Conservation (phyloP, 1,284 basidiomycete genomes). For the Porodaedalea pini region DNA sequence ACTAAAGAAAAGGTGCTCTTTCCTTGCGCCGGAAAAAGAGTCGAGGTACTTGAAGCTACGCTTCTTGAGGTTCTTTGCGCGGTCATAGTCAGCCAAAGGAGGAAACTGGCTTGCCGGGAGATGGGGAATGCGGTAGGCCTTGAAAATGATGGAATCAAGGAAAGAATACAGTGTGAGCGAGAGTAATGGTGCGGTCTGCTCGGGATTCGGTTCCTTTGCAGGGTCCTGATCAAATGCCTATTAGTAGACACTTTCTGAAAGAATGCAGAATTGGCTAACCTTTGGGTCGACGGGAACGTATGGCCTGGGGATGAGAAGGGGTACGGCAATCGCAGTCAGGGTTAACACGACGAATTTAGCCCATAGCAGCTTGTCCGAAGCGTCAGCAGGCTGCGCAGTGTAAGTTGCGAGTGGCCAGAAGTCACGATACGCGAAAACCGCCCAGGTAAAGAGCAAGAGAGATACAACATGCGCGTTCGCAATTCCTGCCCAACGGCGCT, state of each 20-base stretch:
- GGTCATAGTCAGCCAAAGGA: slow-evolving; percentile 58
- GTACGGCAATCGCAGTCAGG: slow-evolving; percentile 34
- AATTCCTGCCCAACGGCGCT: slow-evolving; percentile 30
- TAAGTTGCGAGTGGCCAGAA: slow-evolving; percentile 59
- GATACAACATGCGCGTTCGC: slow-evolving; percentile 33
- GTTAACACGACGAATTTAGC: slow-evolving; percentile 34
- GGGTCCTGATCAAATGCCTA: slow-evolving; percentile 38
- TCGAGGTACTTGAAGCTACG: slow-evolving; percentile 45
- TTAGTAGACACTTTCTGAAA: slow-evolving; percentile 27
- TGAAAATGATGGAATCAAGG: slow-evolving; percentile 49
- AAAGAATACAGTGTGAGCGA: slow-evolving; percentile 57
- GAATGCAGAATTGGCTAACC: slow-evolving; percentile 34
- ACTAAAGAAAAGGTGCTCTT: slow-evolving; percentile 33
- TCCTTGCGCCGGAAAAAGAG: slow-evolving; percentile 32
- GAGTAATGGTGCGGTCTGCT: slow-evolving; percentile 61
- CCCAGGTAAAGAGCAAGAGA: slow-evolving; percentile 36
- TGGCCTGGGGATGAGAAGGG: slow-evolving; percentile 39
- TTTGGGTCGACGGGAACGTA: slow-evolving; percentile 42
- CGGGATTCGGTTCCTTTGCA: slow-evolving; percentile 48
- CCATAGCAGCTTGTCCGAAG: slow-evolving; percentile 35
- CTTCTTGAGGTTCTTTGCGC: slow-evolving; percentile 34
- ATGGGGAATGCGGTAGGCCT: slow-evolving; percentile 42
- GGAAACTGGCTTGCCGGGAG: slow-evolving; percentile 46
- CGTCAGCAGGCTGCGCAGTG: slow-evolving; percentile 32
- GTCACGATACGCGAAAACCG: slow-evolving; percentile 59